Percentiles rank a stretch among this genome's conserved stretches.
These are phyloP conservation scores for Tylopilus sp. DNA, from an alignment of 768 basidiomycete species.

Conservation along the genomic window DNA sequence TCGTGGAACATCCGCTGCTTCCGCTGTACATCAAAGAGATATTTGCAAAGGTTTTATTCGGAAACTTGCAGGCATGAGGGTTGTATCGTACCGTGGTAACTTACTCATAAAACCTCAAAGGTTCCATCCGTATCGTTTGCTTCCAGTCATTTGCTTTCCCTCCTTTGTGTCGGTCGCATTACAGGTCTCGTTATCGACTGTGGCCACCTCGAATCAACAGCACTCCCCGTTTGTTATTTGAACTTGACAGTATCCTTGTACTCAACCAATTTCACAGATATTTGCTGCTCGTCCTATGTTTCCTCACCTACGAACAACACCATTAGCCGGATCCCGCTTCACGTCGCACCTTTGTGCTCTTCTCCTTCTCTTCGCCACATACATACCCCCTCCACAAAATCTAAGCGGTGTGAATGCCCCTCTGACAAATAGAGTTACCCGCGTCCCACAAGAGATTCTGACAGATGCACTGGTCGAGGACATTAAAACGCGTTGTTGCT, in stretches of 20 bases:
- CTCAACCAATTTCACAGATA: constrained; percentile 53
- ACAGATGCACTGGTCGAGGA: constrained; percentile 83
- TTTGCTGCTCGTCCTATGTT: constrained; percentile 87
- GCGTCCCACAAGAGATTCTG: constrained; percentile 76
- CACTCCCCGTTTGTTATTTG: constrained; percentile 66
- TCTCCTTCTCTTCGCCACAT: constrained; percentile 78
- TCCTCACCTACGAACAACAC: constrained; percentile 78
- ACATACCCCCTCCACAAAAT: constrained; percentile 76
- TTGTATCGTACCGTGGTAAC: neutral
- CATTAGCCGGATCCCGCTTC: constrained; percentile 80
- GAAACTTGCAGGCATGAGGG: constrained; percentile 78
- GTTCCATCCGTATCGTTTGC: constrained; percentile 94
- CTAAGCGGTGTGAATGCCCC: constrained; percentile 64
- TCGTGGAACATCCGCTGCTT: constrained; percentile 87
- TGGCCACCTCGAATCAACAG: constrained; percentile 87
- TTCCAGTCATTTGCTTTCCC: constrained; percentile 78
- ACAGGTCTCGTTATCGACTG: constrained; percentile 93
- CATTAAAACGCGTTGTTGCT: constrained; percentile 86
- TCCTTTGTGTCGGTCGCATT: constrained; percentile 83
- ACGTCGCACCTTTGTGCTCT: constrained; percentile 78
- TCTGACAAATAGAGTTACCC: constrained; percentile 55
- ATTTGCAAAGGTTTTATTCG: constrained; percentile 82
- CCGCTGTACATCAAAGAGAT: constrained; percentile 86
- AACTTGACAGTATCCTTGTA: neutral
- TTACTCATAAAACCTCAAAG: constrained; percentile 37